Evolutionary conservation across 192 early-diverging fungal species (phyloP).

Genomic region (Bifiguratus adelaidae): DNA sequence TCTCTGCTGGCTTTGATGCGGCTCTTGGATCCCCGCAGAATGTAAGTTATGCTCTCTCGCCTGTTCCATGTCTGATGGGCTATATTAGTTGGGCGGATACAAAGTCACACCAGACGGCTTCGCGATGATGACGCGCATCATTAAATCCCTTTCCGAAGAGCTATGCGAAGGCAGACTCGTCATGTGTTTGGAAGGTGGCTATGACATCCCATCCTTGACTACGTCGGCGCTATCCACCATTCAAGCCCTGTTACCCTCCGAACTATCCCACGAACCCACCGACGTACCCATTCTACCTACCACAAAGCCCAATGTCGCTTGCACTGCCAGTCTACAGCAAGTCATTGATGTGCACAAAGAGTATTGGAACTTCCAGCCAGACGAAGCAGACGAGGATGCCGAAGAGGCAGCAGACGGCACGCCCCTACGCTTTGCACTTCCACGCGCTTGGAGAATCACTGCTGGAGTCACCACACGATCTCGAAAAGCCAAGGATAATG

Average conservation of each 20-base stretch:
- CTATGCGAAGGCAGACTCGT: conserved; percentile 44
- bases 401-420: too few species aligned
- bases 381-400: too few species aligned
- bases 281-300: too few species aligned
- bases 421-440: too few species aligned
- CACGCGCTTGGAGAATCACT: too few species aligned
- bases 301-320: conserved; percentile 34
- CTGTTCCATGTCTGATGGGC: not conserved
- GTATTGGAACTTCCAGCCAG: conserved; percentile 41
- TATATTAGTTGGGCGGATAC: conserved; percentile 57
- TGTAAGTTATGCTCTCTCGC: conserved; percentile 23
- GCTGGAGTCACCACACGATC: too few species aligned
- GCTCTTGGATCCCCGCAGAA: conserved; percentile 49
- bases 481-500: too few species aligned
- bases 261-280: too few species aligned
- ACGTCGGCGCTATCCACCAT: too few species aligned
- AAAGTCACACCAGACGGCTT: conserved; percentile 54
- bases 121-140: conserved; percentile 52
- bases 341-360: conserved; percentile 25
- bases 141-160: conserved; percentile 44
- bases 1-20: conserved; percentile 72
- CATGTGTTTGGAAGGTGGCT: conserved; percentile 53
- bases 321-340: conserved; percentile 20
- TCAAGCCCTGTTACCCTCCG: too few species aligned
- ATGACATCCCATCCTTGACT: too few species aligned